Conservation (phyloP, 495 filamentous ascomycete species). For the Aspergillus leporis region DNA sequence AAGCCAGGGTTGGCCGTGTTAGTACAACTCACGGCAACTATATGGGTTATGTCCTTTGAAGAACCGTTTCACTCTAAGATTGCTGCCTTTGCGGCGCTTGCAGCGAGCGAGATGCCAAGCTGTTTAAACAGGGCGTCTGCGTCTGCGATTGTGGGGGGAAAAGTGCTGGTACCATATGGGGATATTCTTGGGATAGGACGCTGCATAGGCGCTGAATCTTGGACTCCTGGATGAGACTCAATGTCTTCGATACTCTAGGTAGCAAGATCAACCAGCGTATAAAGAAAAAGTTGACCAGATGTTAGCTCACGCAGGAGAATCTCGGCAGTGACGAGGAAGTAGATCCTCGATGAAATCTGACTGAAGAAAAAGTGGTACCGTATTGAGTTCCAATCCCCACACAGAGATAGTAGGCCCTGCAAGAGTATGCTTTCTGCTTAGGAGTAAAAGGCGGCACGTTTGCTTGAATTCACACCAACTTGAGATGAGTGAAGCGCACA, state of each 20-base stretch:
- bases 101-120: neutral
- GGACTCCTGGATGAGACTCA: neutral
- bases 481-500: neutral
- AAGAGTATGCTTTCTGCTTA: neutral
- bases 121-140: neutral
- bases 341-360: neutral
- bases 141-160: slow-evolving; percentile 6
- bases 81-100: neutral
- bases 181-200: neutral
- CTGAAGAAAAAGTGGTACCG: neutral
- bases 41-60: neutral
- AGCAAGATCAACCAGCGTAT: neutral
- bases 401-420: neutral
- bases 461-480: neutral
- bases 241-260: neutral
- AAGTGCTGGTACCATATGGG: neutral
- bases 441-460: neutral
- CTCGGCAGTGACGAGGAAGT: neutral
- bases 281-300: neutral
- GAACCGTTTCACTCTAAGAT: neutral
- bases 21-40: slow-evolving; percentile 6
- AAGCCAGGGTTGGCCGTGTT: slow-evolving; percentile 2
- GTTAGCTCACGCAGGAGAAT: neutral
- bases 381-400: neutral
- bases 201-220: neutral